Conservation (phyloP, 345 rosid species). For the Gynandropsis gynandra region DNA sequence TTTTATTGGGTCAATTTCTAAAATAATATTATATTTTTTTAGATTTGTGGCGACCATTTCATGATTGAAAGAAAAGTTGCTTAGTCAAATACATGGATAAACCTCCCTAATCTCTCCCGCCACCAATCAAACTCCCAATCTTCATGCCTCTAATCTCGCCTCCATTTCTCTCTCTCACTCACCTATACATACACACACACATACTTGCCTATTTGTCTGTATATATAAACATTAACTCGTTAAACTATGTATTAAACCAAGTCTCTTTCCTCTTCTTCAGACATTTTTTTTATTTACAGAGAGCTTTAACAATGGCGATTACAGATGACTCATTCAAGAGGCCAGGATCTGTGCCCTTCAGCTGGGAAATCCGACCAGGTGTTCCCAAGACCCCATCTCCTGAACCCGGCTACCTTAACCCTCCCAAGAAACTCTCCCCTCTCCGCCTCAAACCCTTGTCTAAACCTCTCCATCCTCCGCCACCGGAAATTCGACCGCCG, state of each 20-base stretch:
- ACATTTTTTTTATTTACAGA: not conserved
- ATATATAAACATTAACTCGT: slow-evolving; percentile 20
- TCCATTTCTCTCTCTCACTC: slow-evolving; percentile 19
- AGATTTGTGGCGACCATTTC: slow-evolving; percentile 15
- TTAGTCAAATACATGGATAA: slow-evolving; percentile 26
- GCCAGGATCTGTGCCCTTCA: slow-evolving; percentile 78
- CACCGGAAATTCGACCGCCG: slow-evolving; percentile 23
- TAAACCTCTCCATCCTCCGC: slow-evolving; percentile 21
- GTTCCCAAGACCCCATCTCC: slow-evolving; percentile 49
- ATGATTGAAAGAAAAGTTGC: slow-evolving; percentile 18
- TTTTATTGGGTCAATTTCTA: not conserved
- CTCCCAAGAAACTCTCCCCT: slow-evolving; percentile 29
- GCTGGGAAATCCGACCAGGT: slow-evolving; percentile 98
- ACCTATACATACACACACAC: too few relatives aligned
- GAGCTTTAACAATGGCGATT: slow-evolving; percentile 13
- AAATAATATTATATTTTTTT: not conserved
- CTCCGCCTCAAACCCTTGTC: slow-evolving; percentile 29
- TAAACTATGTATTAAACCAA: slow-evolving; percentile 10
- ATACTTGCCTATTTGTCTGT: too few relatives aligned
- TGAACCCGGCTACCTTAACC: slow-evolving; percentile 16
- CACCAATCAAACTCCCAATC: slow-evolving; percentile 31
- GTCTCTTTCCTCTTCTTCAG: slow-evolving; percentile 2
- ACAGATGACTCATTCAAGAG: slow-evolving; percentile 69
- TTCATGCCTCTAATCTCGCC: slow-evolving; percentile 31
- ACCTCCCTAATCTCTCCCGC: slow-evolving; percentile 32